Conservation (phyloP, 768 basidiomycete species). For the Suillus decipiens region DNA sequence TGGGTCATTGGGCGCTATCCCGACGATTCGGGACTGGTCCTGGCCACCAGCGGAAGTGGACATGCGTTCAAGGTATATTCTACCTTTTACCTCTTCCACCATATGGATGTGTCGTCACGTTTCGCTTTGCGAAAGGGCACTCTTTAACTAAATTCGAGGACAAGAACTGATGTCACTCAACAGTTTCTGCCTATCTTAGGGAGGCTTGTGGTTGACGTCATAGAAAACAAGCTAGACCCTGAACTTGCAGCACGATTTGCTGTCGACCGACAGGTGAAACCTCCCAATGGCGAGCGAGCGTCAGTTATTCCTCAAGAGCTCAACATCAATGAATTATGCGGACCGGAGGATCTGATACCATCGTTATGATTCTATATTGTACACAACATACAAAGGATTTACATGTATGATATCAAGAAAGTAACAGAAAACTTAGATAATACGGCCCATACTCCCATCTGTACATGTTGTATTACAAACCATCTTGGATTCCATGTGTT, state of each 20-base stretch:
- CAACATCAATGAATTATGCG: slow-evolving; percentile 50
- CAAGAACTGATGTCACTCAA: neutral
- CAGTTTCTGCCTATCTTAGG: slow-evolving; percentile 91
- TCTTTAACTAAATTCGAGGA: neutral
- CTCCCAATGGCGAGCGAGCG: slow-evolving; percentile 21
- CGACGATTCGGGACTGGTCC: slow-evolving; percentile 55
- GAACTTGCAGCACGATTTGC: slow-evolving; percentile 62
- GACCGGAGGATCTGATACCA: slow-evolving; percentile 42
- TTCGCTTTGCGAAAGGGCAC: neutral
- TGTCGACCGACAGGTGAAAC: slow-evolving; percentile 43
- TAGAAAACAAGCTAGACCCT: slow-evolving; percentile 63
- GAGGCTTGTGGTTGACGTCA: slow-evolving; percentile 66
- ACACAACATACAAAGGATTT: neutral
- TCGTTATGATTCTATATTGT: neutral
- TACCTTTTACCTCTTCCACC: neutral
- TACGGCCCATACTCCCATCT: neutral
- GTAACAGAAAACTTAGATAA: neutral
- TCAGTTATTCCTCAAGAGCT: slow-evolving; percentile 37
- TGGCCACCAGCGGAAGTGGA: slow-evolving; percentile 89
- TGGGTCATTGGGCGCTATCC: slow-evolving; percentile 86
- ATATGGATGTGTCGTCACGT: neutral
- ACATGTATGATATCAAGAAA: neutral
- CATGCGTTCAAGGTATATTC: slow-evolving; percentile 80
- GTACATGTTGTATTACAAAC: neutral
- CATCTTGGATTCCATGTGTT: slow-evolving; percentile 17